A percentile compares a stretch with the other conserved stretches of the same genome.
phyloP scores from a whole-genome alignment of 768 basidiomycete species.

The Leccinum broughii region DNA sequence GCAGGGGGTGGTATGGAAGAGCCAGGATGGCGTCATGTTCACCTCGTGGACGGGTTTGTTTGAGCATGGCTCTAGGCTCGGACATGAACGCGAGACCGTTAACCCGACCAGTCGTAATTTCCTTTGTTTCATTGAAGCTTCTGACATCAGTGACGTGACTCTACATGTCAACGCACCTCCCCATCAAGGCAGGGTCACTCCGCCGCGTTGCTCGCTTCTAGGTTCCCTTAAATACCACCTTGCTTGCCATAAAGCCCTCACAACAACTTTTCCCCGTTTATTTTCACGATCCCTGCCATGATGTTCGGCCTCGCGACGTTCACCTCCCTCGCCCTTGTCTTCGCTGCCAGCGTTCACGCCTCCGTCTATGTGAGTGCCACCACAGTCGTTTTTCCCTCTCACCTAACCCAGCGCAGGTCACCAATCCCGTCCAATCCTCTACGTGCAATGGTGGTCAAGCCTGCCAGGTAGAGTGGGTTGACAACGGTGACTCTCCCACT shows the following conservation, averaged over 20 bases:
- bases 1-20: neutral
- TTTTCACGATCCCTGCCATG: slow-evolving; percentile 8
- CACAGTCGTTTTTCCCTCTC: fast-evolving
- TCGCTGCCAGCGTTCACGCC: slow-evolving; percentile 19
- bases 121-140: slow-evolving; percentile 14
- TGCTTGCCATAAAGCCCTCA: neutral
- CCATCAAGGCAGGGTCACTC: slow-evolving; percentile 4
- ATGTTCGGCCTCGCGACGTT: slow-evolving; percentile 18
- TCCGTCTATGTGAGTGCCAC: slow-evolving; percentile 20
- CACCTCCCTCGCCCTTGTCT: slow-evolving; percentile 21
- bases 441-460: slow-evolving; percentile 54
- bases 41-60: neutral
- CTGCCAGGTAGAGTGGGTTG: slow-evolving; percentile 61
- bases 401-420: slow-evolving; percentile 38
- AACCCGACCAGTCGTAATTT: slow-evolving; percentile 7
- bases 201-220: slow-evolving; percentile 25
- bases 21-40: neutral
- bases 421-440: slow-evolving; percentile 42
- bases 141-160: neutral
- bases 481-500: slow-evolving; percentile 57
- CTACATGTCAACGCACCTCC: slow-evolving; percentile 7
- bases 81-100: neutral
- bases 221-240: slow-evolving; percentile 29
- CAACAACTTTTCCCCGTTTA: neutral
- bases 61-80: neutral